phyloP scores from a whole-genome alignment of 352 stramenopile genomes.

The Phytophthora quininea region DNA sequence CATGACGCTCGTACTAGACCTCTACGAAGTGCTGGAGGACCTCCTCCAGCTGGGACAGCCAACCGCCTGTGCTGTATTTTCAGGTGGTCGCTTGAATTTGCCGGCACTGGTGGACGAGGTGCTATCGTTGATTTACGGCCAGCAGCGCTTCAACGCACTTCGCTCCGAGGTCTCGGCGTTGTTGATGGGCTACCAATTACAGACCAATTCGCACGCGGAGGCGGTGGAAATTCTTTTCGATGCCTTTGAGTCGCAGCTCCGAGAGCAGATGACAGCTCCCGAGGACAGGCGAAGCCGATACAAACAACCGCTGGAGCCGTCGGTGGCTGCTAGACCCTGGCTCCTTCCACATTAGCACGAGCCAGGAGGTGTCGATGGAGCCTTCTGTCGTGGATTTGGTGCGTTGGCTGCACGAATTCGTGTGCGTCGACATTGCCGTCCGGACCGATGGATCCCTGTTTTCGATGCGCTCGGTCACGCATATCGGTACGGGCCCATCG shows the following conservation, averaged over 20 bases:
- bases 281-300: neutral
- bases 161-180: conserved; percentile 10
- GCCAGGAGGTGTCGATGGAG: neutral
- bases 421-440: conserved; percentile 20
- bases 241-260: conserved; percentile 11
- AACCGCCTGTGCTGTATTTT: neutral
- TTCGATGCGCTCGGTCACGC: conserved; percentile 15
- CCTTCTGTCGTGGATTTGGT: conserved; percentile 1
- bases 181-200: conserved; percentile 4
- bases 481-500: neutral
- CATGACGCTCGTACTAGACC: conserved; percentile 5
- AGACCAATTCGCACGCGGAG: neutral
- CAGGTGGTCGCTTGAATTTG: conserved; percentile 3
- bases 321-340: conserved; percentile 22
- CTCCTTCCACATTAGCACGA: conserved; percentile 11
- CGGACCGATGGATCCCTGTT: conserved; percentile 7
- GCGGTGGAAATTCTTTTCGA: conserved; percentile 7
- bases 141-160: conserved; percentile 17
- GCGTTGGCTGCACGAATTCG: conserved; percentile 12
- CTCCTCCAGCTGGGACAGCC: conserved; percentile 1
- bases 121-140: conserved; percentile 31
- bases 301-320: conserved; percentile 13
- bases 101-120: conserved; percentile 41
- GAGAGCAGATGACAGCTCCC: conserved; percentile 1
- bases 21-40: conserved; percentile 15